These are phyloP conservation scores for Stephania yunnanensis DNA, from an alignment of 164 flowering plant species.

Conservation along the genomic window DNA sequence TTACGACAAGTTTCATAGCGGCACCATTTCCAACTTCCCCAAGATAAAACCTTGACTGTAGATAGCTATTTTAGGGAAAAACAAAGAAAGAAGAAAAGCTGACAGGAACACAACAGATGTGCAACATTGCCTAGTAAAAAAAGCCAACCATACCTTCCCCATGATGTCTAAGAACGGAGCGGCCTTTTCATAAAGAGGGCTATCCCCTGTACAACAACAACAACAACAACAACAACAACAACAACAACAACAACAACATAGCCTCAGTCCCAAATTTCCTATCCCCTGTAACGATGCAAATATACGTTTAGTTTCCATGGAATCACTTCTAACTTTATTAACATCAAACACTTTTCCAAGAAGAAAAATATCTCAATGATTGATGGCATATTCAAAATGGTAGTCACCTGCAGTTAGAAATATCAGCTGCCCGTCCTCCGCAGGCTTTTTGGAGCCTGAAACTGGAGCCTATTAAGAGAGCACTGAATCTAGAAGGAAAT, in stretches of 20 bases:
- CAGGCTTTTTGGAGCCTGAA: slow-evolving; percentile 98
- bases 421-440: slow-evolving; percentile 90
- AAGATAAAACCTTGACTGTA: slow-evolving; percentile 82
- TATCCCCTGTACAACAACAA: too few species aligned
- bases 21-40: slow-evolving; percentile 98
- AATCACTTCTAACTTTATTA: neutral
- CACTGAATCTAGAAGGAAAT: slow-evolving; percentile 16
- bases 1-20: slow-evolving; percentile 95
- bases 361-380: neutral
- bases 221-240: too few species aligned
- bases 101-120: neutral
- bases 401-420: slow-evolving; percentile 81
- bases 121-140: neutral
- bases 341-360: neutral
- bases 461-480: slow-evolving; percentile 77
- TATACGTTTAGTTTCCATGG: slow-evolving; percentile 19
- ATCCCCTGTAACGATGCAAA: slow-evolving; percentile 58
- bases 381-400: slow-evolving; percentile 3
- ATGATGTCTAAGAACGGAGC: slow-evolving; percentile 75
- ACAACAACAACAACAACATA: too few species aligned
- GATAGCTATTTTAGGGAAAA: slow-evolving; percentile 7
- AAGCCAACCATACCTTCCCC: slow-evolving; percentile 66
- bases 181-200: slow-evolving; percentile 56
- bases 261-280: too few species aligned
- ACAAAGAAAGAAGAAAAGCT: neutral